These are phyloP conservation scores for Phanerodontia chrysosporium DNA, from an alignment of 768 basidiomycete genomes.

Conservation along the genomic window DNA sequence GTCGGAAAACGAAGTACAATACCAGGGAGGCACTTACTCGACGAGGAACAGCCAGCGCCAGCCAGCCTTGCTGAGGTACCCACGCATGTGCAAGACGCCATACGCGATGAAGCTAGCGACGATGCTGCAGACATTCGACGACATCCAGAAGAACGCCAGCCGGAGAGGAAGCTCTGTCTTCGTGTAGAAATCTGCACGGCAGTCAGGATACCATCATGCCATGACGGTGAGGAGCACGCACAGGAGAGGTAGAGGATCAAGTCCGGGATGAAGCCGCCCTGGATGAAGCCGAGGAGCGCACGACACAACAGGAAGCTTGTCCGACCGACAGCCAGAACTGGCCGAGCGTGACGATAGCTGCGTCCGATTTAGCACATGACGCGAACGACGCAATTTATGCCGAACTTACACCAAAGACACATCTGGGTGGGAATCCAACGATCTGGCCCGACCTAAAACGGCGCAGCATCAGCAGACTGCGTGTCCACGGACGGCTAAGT, in stretches of 20 bases:
- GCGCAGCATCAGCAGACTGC: not conserved
- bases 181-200: conserved; percentile 43
- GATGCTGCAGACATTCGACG: conserved; percentile 10
- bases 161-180: conserved; percentile 35
- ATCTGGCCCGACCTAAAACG: conserved; percentile 42
- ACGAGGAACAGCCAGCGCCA: conserved; percentile 62
- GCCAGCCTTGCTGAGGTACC: conserved; percentile 46
- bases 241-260: conserved; percentile 54
- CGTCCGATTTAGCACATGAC: conserved; percentile 26
- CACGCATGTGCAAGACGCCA: conserved; percentile 59
- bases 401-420: conserved; percentile 18
- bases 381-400: not conserved
- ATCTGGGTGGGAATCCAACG: conserved; percentile 59
- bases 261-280: conserved; percentile 38
- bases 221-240: conserved; percentile 8
- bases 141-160: conserved; percentile 19
- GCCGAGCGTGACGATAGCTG: conserved; percentile 44
- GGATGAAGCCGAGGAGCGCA: conserved; percentile 41
- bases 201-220: not conserved
- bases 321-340: conserved; percentile 52
- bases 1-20: too few species aligned
- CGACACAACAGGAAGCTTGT: conserved; percentile 41
- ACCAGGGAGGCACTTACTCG: too few species aligned
- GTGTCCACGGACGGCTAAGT: too few species aligned
- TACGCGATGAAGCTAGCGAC: conserved; percentile 48